Percentiles rank a stretch among this genome's conserved stretches.
Evolutionary conservation across 345 rosid species (phyloP).

Genomic region (Xanthoceras sorbifolium): DNA sequence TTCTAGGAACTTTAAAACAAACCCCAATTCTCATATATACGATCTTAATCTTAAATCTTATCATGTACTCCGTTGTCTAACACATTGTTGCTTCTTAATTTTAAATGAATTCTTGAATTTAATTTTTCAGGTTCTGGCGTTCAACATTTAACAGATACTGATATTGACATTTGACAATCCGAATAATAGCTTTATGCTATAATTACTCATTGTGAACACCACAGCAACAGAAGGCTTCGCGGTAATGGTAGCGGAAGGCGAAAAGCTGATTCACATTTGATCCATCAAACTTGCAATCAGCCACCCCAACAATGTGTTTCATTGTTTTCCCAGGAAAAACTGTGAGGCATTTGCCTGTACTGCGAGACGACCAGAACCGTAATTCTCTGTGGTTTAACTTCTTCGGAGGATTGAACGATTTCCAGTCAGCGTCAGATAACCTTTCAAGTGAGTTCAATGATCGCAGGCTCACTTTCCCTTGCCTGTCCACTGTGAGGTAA

Average conservation of each 20-base stretch:
- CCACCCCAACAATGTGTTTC: constrained; percentile 39
- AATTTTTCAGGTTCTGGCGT: not conserved
- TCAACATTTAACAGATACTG: not conserved
- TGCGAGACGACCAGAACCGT: constrained; percentile 42
- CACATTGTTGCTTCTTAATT: too few species aligned
- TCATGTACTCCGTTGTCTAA: too few species aligned
- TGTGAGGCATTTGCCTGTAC: constrained; percentile 54
- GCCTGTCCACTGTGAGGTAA: too few species aligned
- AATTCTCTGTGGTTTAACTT: constrained; percentile 38
- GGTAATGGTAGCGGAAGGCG: constrained; percentile 54
- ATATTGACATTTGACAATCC: not conserved
- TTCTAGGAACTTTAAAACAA: not conserved
- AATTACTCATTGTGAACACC: constrained; percentile 38
- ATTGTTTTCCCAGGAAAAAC: constrained; percentile 27
- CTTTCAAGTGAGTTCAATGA: constrained; percentile 41
- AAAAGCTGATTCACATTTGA: constrained; percentile 48
- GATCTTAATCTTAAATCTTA: not conserved
- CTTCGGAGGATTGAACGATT: constrained; percentile 41
- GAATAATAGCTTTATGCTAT: not conserved
- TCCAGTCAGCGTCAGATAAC: constrained; percentile 52
- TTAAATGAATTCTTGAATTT: not conserved
- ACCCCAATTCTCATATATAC: not conserved
- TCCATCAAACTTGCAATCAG: constrained; percentile 53
- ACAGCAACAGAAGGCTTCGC: too few species aligned
- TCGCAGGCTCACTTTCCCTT: too few species aligned